A percentile compares a stretch with the other conserved stretches of the same genome.
These are phyloP conservation scores for Tuber melanosporum DNA, from an alignment of 495 filamentous ascomycete genomes.

Conservation along the genomic window DNA sequence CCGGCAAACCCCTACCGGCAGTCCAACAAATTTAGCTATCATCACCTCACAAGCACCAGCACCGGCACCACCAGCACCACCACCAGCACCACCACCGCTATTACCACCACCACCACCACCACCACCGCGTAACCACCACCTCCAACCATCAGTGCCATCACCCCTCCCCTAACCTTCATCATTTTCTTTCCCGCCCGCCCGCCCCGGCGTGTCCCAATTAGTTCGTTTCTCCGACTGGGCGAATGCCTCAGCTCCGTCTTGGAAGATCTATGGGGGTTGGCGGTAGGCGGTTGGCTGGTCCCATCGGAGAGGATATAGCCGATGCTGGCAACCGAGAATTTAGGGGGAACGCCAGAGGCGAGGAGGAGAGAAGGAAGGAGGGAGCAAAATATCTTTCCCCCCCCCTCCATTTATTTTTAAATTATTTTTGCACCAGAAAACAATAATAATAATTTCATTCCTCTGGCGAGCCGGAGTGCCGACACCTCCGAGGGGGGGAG, in stretches of 20 bases:
- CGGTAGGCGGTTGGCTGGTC: slow-evolving; percentile 31
- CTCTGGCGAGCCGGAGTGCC: slow-evolving; percentile 27
- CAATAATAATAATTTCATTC: not conserved
- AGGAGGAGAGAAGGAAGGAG: slow-evolving; percentile 21
- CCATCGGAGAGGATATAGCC: slow-evolving; percentile 34
- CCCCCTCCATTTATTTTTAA: slow-evolving; percentile 2
- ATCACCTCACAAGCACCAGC: not conserved
- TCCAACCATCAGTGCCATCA: slow-evolving; percentile 1
- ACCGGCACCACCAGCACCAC: not conserved
- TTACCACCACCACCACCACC: not conserved
- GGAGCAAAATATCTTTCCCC: not conserved
- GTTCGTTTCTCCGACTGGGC: slow-evolving; percentile 38
- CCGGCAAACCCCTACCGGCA: not conserved
- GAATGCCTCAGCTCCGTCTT: slow-evolving; percentile 20
- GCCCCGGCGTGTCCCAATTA: slow-evolving; percentile 33
- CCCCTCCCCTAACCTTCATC: not conserved
- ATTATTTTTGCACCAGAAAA: not conserved
- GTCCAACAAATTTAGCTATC: not conserved
- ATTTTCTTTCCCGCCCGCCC: slow-evolving; percentile 23
- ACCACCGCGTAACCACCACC: not conserved
- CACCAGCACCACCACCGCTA: not conserved
- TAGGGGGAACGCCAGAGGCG: slow-evolving; percentile 18
- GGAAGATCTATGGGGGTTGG: slow-evolving; percentile 11
- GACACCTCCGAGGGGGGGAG: slow-evolving; percentile 25
- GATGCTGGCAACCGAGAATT: slow-evolving; percentile 39